Evolutionary conservation across 352 stramenopile genomes (phyloP).

Genomic region (Pythium phragmitis): DNA sequence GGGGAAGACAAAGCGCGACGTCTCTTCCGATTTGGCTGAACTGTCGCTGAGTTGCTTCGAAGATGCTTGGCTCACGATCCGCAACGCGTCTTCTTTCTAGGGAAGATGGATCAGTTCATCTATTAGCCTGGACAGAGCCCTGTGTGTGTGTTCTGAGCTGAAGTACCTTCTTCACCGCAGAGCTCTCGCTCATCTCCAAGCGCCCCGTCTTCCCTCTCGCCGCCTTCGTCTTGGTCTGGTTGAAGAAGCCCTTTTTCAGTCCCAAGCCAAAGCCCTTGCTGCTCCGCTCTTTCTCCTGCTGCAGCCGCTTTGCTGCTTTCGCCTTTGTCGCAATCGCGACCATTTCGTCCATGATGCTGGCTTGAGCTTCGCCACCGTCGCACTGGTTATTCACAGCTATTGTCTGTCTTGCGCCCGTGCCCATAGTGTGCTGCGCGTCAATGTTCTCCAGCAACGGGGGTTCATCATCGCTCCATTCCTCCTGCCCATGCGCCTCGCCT

Average conservation of each 20-base stretch:
- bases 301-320: slow-evolving; percentile 46
- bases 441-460: slow-evolving; percentile 40
- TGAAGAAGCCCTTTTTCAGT: slow-evolving; percentile 77
- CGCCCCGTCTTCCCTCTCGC: not conserved
- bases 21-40: slow-evolving; percentile 6
- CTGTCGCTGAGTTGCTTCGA: slow-evolving; percentile 21
- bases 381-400: slow-evolving; percentile 32
- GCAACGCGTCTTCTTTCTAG: slow-evolving; percentile 42
- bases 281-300: slow-evolving; percentile 40
- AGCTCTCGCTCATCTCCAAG: slow-evolving; percentile 11
- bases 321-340: slow-evolving; percentile 48
- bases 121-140: not conserved
- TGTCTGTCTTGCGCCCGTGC: not conserved
- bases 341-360: slow-evolving; percentile 81
- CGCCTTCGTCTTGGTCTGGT: slow-evolving; percentile 1
- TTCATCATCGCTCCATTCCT: slow-evolving; percentile 40
- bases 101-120: not conserved
- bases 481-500: not conserved
- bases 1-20: slow-evolving; percentile 53
- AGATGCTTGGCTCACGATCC: slow-evolving; percentile 31
- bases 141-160: not conserved
- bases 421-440: not conserved
- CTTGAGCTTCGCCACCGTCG: slow-evolving; percentile 11
- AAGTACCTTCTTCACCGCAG: slow-evolving; percentile 7
- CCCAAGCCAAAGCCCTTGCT: slow-evolving; percentile 55